Conservation (phyloP, 306 rosid genomes). For the Purshia tridentata region DNA sequence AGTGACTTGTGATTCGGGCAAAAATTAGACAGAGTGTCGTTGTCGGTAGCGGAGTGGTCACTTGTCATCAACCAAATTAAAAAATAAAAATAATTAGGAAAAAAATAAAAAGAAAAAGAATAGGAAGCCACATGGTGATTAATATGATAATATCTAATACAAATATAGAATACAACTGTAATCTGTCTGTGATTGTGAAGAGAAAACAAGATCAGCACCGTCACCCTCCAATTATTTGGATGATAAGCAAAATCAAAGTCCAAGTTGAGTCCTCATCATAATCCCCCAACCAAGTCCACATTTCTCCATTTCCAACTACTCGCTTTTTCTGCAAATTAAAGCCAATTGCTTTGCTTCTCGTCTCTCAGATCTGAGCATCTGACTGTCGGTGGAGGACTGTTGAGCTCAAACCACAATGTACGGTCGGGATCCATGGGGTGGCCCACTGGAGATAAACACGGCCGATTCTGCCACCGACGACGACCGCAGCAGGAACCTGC, state of each 20-base stretch:
- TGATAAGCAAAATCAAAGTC: too few relatives aligned
- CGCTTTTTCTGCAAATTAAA: too few relatives aligned
- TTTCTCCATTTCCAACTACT: too few relatives aligned
- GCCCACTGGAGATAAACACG: conserved; percentile 87
- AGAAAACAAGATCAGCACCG: not conserved
- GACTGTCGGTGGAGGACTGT: not conserved
- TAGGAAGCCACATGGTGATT: not conserved
- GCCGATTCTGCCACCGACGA: conserved; percentile 95
- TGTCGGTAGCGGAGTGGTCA: conserved; percentile 44
- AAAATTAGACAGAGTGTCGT: conserved; percentile 42
- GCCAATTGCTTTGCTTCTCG: too few relatives aligned
- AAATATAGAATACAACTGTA: conserved; percentile 5
- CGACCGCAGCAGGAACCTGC: conserved; percentile 84
- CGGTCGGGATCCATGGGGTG: conserved; percentile 99
- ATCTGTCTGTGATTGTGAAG: not conserved
- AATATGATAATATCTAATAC: not conserved
- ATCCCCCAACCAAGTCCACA: too few relatives aligned
- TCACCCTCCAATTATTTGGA: not conserved
- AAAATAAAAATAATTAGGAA: too few relatives aligned
- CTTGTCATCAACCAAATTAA: conserved; percentile 45
- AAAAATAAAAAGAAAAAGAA: not conserved
- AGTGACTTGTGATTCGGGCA: not conserved
- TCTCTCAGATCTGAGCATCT: too few relatives aligned
- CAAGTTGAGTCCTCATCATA: too few relatives aligned
- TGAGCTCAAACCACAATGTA: conserved; percentile 50